These are phyloP conservation scores for Achaetomiella virescens DNA, from an alignment of 495 filamentous ascomycete genomes.

Conservation along the genomic window DNA sequence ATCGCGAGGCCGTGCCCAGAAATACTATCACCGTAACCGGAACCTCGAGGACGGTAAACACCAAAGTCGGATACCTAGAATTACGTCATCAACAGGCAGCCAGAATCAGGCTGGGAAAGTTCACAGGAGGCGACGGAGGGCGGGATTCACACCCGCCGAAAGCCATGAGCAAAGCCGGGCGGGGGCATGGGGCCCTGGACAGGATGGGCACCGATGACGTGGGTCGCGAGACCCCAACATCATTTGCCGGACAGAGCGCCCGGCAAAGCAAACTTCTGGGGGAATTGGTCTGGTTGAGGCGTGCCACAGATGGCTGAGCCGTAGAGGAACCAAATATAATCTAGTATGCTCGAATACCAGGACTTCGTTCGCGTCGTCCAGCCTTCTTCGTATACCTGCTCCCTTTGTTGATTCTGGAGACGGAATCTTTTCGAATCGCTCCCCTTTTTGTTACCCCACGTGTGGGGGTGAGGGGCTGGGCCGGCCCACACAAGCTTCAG, in stretches of 20 bases:
- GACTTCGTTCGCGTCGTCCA: no score
- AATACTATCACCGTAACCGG: no score
- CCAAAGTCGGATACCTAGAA: not conserved
- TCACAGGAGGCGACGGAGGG: not conserved
- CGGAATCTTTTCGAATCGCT: not conserved
- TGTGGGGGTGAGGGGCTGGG: conserved; percentile 1
- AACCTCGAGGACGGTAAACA: not conserved
- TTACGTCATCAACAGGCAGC: conserved; percentile 15
- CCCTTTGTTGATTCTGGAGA: not conserved
- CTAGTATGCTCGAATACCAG: no score
- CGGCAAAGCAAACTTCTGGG: not conserved
- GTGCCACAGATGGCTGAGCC: no score
- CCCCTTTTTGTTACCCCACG: conserved; percentile 2
- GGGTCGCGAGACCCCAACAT: conserved; percentile 4
- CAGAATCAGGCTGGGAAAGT: not conserved
- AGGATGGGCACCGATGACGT: conserved; percentile 13
- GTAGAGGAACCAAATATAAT: no score
- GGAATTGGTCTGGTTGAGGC: no score
- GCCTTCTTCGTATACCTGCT: no score
- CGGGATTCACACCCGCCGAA: conserved; percentile 4
- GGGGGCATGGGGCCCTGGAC: conserved; percentile 3
- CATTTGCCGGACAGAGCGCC: not conserved
- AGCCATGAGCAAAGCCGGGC: conserved; percentile 1
- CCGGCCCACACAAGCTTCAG: not conserved
- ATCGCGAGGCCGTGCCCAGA: not conserved